Conservation (phyloP, 768 basidiomycete species). For the Mycena crocata region DNA sequence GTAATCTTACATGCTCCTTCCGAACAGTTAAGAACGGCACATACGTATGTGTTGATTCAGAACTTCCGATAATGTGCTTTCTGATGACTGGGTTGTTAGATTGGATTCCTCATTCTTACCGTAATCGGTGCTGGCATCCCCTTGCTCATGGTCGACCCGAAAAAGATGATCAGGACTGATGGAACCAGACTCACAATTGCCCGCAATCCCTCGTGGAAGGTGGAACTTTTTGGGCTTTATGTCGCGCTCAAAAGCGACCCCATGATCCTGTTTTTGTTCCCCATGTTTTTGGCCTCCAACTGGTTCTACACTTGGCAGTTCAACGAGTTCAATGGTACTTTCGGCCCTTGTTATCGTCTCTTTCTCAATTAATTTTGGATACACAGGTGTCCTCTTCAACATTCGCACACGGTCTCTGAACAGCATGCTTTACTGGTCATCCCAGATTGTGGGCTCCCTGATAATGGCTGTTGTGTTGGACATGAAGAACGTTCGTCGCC, state of each 20-base stretch:
- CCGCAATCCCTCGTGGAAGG: conserved; percentile 82
- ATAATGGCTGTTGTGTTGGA: conserved; percentile 80
- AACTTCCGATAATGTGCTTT: conserved; percentile 6
- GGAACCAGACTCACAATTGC: conserved; percentile 73
- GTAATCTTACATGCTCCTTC: conserved; percentile 6
- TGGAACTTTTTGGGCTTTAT: conserved; percentile 78
- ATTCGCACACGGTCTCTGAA: conserved; percentile 84
- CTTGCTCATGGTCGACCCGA: conserved; percentile 76
- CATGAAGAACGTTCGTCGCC: conserved; percentile 62
- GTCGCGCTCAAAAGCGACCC: conserved; percentile 77
- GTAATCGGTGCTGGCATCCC: conserved; percentile 76
- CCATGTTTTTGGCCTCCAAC: conserved; percentile 88
- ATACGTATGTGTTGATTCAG: conserved; percentile 61
- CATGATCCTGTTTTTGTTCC: conserved; percentile 79
- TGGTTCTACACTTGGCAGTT: conserved; percentile 93
- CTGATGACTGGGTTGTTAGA: conserved; percentile 59
- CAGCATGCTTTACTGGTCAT: conserved; percentile 82
- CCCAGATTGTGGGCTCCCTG: conserved; percentile 82
- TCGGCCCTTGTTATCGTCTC: background rate
- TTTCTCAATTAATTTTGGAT: background rate
- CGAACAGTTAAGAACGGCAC: conserved; percentile 74
- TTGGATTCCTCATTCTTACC: conserved; percentile 80
- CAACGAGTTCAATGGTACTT: conserved; percentile 78
- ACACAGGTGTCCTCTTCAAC: conserved; percentile 70
- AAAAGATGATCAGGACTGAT: conserved; percentile 79